Conservation (phyloP, 495 filamentous ascomycete species). For the Penicillium subrubescens region DNA sequence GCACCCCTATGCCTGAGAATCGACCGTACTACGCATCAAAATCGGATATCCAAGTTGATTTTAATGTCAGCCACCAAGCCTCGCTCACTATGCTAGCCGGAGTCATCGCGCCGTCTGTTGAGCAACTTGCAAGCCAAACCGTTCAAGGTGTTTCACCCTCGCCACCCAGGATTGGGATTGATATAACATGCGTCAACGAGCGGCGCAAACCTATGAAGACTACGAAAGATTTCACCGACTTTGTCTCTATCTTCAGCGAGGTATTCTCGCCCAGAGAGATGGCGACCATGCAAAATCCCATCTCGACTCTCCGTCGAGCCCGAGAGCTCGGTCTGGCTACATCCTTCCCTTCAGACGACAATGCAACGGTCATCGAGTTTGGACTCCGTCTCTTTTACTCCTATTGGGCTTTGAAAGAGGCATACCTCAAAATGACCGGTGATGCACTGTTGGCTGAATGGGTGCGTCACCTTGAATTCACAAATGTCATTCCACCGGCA, state of each 20-base stretch:
- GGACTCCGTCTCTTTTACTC: conserved; percentile 81
- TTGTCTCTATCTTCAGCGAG: conserved; percentile 77
- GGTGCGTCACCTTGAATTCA: conserved; percentile 70
- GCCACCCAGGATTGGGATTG: conserved; percentile 58
- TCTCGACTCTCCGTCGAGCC: conserved; percentile 27
- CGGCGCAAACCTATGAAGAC: conserved; percentile 48
- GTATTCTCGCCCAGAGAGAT: conserved; percentile 68
- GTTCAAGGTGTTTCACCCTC: not conserved
- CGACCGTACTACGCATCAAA: conserved; percentile 59
- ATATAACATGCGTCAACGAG: conserved; percentile 77
- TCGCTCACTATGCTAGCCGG: conserved; percentile 71
- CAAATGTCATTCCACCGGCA: conserved; percentile 60
- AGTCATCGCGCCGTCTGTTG: conserved; percentile 29
- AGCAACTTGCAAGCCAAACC: conserved; percentile 10
- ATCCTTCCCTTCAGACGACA: conserved; percentile 19
- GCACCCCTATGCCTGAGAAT: conserved; percentile 61
- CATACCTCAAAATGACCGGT: conserved; percentile 92
- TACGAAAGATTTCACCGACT: conserved; percentile 61
- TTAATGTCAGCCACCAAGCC: conserved; percentile 90
- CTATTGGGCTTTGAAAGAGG: conserved; percentile 86
- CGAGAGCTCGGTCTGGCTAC: conserved; percentile 22
- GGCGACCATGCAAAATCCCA: conserved; percentile 56
- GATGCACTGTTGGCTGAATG: conserved; percentile 82
- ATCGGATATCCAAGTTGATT: conserved; percentile 55
- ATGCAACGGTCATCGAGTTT: conserved; percentile 37